phyloP scores from a whole-genome alignment of 495 filamentous ascomycete genomes.

The Annulohypoxylon moriforme region DNA sequence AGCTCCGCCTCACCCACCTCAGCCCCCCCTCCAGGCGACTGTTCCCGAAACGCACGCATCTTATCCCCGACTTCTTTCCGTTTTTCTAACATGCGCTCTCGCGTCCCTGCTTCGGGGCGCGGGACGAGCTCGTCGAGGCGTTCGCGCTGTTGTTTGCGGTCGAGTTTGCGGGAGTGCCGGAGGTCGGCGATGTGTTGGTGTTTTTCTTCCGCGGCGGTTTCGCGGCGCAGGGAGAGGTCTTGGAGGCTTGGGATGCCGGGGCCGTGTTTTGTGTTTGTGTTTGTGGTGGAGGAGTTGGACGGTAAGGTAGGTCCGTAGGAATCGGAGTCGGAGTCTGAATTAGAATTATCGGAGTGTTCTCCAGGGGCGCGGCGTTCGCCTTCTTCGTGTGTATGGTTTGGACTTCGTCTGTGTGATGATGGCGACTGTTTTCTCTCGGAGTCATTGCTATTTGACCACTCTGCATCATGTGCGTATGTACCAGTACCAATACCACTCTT shows the following conservation, averaged over 20 bases:
- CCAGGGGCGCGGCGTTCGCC: slow-evolving; percentile 31
- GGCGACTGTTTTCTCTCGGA: too few relatives aligned
- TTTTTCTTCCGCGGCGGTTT: slow-evolving; percentile 64
- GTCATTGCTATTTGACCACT: too few relatives aligned
- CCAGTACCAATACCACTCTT: slow-evolving; percentile 6
- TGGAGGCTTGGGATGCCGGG: slow-evolving; percentile 79
- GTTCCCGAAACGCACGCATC: slow-evolving; percentile 69
- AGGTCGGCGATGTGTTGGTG: slow-evolving; percentile 64
- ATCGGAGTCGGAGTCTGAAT: slow-evolving; percentile 67
- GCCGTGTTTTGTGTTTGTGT: slow-evolving; percentile 57
- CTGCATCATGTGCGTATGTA: neutral
- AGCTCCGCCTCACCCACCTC: slow-evolving; percentile 70
- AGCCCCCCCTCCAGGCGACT: slow-evolving; percentile 65
- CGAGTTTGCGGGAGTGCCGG: slow-evolving; percentile 68
- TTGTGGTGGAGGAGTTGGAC: slow-evolving; percentile 25
- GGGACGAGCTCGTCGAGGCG: slow-evolving; percentile 83
- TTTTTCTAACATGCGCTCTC: slow-evolving; percentile 89
- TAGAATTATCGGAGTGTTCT: slow-evolving; percentile 70
- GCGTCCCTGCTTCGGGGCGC: slow-evolving; percentile 84
- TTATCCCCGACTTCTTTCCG: slow-evolving; percentile 67
- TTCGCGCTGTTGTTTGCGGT: slow-evolving; percentile 69
- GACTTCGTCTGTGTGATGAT: neutral
- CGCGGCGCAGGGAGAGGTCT: slow-evolving; percentile 75
- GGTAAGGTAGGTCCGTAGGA: slow-evolving; percentile 79
- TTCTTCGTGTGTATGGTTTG: slow-evolving; percentile 24